A percentile compares a stretch with the other conserved stretches of the same genome.
Evolutionary conservation across 495 filamentous ascomycete genomes (phyloP).

Genomic region (Aspergillus asperescens): DNA sequence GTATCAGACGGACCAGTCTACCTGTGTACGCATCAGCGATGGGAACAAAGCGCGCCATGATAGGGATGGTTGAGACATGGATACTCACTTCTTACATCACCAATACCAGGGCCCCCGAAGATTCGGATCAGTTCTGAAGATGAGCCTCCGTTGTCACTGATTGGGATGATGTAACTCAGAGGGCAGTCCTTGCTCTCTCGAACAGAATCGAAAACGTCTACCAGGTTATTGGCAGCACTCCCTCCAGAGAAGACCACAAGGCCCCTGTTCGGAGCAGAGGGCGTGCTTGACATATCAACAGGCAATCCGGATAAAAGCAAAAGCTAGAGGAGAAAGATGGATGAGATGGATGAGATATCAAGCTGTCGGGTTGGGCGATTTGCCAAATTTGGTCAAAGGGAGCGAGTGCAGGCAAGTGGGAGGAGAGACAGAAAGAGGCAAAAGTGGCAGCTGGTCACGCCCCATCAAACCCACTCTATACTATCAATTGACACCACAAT

Average conservation of each 20-base stretch:
- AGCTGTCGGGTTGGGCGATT: not conserved
- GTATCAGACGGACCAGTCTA: conserved; percentile 87
- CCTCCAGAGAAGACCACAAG: conserved; percentile 85
- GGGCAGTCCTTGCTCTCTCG: conserved; percentile 62
- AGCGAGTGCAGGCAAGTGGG: not conserved
- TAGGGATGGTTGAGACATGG: not conserved
- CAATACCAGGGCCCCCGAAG: conserved; percentile 89
- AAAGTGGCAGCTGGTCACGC: conserved; percentile 1
- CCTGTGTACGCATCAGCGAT: conserved; percentile 40
- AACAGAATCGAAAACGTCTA: conserved; percentile 80
- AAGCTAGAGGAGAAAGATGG: not conserved
- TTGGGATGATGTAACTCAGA: conserved; percentile 83
- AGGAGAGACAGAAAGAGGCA: not conserved
- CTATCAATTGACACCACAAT: no score
- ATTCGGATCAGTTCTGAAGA: conserved; percentile 89
- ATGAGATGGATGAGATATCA: not conserved
- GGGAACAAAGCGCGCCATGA: not conserved
- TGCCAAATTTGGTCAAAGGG: not conserved
- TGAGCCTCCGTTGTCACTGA: conserved; percentile 91
- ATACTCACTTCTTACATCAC: conserved; percentile 77
- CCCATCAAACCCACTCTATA: no score
- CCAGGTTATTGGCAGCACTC: conserved; percentile 87
- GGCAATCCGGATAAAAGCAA: no score
- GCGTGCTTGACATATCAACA: conserved; percentile 14
- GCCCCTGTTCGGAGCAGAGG: conserved; percentile 40